Base-by-base conservation (phyloP, 805 yeast genomes). In the Ogataea henricii region DNA sequence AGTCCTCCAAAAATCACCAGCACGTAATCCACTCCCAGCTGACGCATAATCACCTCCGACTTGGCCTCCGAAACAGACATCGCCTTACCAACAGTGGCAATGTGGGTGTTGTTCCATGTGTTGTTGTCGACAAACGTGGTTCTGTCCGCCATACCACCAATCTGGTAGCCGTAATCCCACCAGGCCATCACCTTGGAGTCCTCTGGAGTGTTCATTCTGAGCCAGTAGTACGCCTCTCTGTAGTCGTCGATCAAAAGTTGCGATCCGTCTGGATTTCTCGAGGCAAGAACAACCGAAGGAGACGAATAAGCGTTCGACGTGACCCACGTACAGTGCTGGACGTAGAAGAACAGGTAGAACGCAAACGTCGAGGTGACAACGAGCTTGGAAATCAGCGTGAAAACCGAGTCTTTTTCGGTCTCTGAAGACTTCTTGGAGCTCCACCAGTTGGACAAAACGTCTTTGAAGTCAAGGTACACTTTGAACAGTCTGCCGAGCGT, bases 161-260 rank as follows among this genome's bases (percentile, higher is more conserved):
- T 94, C 74, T 94, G 99, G 70, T 94, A 94, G 46, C 99, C 99
- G 65, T 95, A 95, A 74, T 95, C 99, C 99, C 99, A 94, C 99
- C 99, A 94, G 9, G 97, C 85, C 86, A 95, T 89, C 52, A 94
- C 87, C 68, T 88, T 91, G 29, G 97, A 87, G 66, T 94, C 98
- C 66, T 94, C 97, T 3, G 87, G 83, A 0, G 99, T 94, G 72
- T 94, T 94, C 96, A 92, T 91, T 64, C 99, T 83, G 60, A 94
- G 76, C 99, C 99, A 94, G 68, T 92, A 94, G 74, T 94, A 94
- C 9, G 98, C 99, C 75, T 94, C 99, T 71, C 99, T 83, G 76
- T 85, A 94, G 69, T 94, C 99, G 68, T 94, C 99, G 63, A 94
- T 94, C 56, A 92, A 72, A 51, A 78, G 76, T 57, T 81, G 85